Percentiles rank a stretch among this genome's conserved stretches.
These are phyloP conservation scores for Botryobasidium botryosum DNA, from an alignment of 768 basidiomycete genomes.

Conservation along the genomic window DNA sequence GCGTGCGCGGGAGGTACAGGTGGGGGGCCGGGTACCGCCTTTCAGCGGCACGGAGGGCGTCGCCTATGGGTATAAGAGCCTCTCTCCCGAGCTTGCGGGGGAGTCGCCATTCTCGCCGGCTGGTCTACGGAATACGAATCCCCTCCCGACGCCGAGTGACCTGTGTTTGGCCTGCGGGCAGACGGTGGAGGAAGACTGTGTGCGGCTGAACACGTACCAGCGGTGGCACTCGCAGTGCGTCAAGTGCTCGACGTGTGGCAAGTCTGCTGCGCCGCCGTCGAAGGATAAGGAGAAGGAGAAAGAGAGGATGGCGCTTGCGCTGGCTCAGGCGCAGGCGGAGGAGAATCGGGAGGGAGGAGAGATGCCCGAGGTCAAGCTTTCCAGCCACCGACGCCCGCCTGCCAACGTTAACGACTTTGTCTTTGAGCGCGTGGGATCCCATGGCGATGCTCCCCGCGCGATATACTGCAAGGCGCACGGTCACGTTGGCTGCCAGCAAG, in stretches of 20 bases:
- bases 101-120: constrained; percentile 48
- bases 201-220: constrained; percentile 86
- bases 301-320: constrained; percentile 18
- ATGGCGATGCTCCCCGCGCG: constrained; percentile 16
- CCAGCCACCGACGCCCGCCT: constrained; percentile 53
- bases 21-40: constrained; percentile 28
- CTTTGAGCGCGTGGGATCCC: constrained; percentile 27
- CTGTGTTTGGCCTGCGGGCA: constrained; percentile 75
- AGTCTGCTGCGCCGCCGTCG: constrained; percentile 42
- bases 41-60: constrained; percentile 62
- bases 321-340: not conserved
- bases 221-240: constrained; percentile 94
- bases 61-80: constrained; percentile 81
- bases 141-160: constrained; percentile 34
- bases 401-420: constrained; percentile 67
- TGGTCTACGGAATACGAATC: not conserved
- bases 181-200: constrained; percentile 96
- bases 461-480: constrained; percentile 70
- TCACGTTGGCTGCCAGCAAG: constrained; percentile 43
- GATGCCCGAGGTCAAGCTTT: constrained; percentile 37
- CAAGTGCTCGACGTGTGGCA: constrained; percentile 69
- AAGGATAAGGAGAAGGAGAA: constrained; percentile 25
- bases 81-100: constrained; percentile 82
- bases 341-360: constrained; percentile 2
- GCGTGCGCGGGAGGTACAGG: constrained; percentile 14